Evolutionary conservation across 129 eudicot species (phyloP).

Genomic region (Kitagawia praeruptora): DNA sequence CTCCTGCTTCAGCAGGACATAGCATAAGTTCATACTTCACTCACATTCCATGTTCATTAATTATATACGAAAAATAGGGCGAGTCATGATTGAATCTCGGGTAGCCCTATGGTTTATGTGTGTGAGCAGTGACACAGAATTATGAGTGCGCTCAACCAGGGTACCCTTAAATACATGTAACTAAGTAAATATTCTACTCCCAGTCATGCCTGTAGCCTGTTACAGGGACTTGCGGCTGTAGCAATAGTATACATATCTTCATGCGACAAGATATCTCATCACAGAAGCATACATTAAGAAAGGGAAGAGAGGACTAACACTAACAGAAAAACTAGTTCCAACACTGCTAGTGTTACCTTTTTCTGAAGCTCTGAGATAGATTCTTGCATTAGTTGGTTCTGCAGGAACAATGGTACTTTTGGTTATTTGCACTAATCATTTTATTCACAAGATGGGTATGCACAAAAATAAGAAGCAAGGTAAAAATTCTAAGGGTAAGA

Average conservation of each 20-base stretch:
- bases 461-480: not conserved
- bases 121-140: not conserved
- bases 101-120: not conserved
- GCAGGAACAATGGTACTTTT: slow-evolving; percentile 15
- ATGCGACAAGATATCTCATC: not conserved
- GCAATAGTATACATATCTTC: not conserved
- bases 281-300: not conserved
- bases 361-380: slow-evolving; percentile 81
- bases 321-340: not conserved
- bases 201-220: not conserved
- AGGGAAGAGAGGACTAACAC: not conserved
- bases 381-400: slow-evolving; percentile 84
- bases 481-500: not conserved
- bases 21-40: not conserved
- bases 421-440: not conserved
- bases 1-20: slow-evolving; percentile 37
- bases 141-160: not conserved
- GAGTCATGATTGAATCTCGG: not conserved
- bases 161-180: not conserved
- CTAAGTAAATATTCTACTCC: not conserved
- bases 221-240: not conserved
- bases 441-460: not conserved
- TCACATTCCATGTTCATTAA: not conserved
- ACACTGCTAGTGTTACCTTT: slow-evolving; percentile 40
- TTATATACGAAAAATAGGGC: not conserved